These are phyloP conservation scores for Fusarium sublunatum DNA, from an alignment of 2,329 filamentous ascomycete genomes.

Conservation along the genomic window DNA sequence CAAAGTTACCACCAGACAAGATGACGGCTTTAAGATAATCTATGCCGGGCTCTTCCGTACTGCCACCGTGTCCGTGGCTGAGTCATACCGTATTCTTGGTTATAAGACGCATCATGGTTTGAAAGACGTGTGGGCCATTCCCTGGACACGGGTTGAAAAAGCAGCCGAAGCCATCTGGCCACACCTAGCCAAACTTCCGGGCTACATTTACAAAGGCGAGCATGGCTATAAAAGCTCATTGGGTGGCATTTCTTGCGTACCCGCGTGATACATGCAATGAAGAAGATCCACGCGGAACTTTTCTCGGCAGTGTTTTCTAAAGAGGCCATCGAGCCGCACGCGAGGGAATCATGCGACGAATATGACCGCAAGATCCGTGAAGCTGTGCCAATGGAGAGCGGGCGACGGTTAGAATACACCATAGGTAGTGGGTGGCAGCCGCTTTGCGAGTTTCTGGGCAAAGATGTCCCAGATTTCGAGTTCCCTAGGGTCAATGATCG, in stretches of 20 bases:
- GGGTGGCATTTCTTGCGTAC: background rate
- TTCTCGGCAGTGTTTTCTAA: constrained; percentile 7
- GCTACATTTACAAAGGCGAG: background rate
- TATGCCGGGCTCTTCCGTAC: constrained; percentile 19
- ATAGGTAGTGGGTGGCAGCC: constrained; percentile 19
- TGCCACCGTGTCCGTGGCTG: constrained; percentile 15
- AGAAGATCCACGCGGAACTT: constrained; percentile 11
- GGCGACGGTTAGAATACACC: constrained; percentile 5
- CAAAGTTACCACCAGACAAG: fast-evolving
- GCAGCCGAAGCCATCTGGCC: constrained; percentile 25
- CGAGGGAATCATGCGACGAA: background rate
- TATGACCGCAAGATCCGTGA: constrained; percentile 13
- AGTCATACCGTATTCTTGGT: constrained; percentile 8
- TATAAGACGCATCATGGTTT: constrained; percentile 15
- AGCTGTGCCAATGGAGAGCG: background rate
- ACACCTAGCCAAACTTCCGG: constrained; percentile 1
- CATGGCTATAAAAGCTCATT: constrained; percentile 1
- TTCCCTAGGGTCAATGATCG: constrained; percentile 24
- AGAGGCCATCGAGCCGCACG: background rate
- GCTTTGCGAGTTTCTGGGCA: constrained; percentile 15
- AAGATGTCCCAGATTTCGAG: constrained; percentile 8
- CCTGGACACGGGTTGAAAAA: constrained; percentile 1
- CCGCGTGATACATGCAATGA: background rate
- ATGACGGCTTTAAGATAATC: background rate
- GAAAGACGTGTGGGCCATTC: background rate